phyloP scores from a whole-genome alignment of 305 asterid species.

The Solanum hybrid region DNA sequence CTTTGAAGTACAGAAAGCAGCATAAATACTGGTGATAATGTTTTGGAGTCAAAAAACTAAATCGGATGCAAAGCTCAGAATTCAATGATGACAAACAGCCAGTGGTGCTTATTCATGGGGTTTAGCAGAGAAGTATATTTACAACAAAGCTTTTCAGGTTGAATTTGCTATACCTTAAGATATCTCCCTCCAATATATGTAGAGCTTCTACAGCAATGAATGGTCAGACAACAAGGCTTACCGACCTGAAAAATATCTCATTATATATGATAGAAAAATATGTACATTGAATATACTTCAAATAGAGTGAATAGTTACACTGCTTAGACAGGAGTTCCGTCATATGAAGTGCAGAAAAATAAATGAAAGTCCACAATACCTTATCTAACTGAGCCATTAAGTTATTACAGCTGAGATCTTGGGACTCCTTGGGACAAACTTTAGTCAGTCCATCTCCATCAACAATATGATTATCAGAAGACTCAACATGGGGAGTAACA shows the following conservation, averaged over 20 bases:
- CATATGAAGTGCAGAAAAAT: background rate
- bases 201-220: slow-evolving; percentile 52
- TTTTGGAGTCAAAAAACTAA: background rate
- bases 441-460: slow-evolving; percentile 22
- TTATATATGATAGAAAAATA: background rate
- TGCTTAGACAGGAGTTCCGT: background rate
- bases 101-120: background rate
- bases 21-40: background rate
- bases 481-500: slow-evolving; percentile 1
- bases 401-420: slow-evolving; percentile 19
- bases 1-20: background rate
- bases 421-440: slow-evolving; percentile 17
- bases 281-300: background rate
- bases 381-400: slow-evolving; percentile 30
- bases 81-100: background rate
- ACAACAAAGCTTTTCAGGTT: background rate
- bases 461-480: slow-evolving; percentile 14
- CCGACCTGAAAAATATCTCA: slow-evolving; percentile 33
- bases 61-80: background rate
- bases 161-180: slow-evolving; percentile 53
- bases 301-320: background rate
- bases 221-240: slow-evolving; percentile 38
- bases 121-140: background rate
- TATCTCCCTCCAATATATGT: slow-evolving; percentile 84
- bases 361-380: slow-evolving; percentile 27